These are phyloP conservation scores for Umbilicaria muhlenbergii DNA, from an alignment of 495 filamentous ascomycete species.

Conservation along the genomic window DNA sequence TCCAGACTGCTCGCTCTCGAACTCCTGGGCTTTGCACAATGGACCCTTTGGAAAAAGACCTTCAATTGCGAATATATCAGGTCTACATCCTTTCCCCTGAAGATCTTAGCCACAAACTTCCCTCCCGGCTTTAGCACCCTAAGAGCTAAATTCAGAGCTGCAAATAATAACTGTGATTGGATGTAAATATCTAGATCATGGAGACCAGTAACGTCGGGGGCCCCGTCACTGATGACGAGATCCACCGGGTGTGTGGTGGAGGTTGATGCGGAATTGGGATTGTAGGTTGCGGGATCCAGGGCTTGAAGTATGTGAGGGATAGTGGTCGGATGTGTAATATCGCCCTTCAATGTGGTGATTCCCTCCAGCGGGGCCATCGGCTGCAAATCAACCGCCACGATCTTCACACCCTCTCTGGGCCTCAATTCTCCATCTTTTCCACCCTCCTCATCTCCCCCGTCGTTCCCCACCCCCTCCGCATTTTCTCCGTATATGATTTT, in stretches of 20 bases:
- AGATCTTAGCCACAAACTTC: constrained; percentile 96
- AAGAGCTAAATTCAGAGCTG: constrained; percentile 79
- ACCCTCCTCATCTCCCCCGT: constrained; percentile 5
- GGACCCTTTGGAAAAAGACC: constrained; percentile 73
- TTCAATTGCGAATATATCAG: constrained; percentile 83
- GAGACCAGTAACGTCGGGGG: constrained; percentile 89
- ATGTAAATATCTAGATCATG: constrained; percentile 98
- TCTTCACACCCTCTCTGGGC: constrained; percentile 66
- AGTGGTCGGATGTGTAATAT: constrained; percentile 94
- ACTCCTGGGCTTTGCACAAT: constrained; percentile 83
- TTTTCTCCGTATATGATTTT: constrained; percentile 23
- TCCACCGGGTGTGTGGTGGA: constrained; percentile 58
- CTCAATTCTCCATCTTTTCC: constrained; percentile 21
- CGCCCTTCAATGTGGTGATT: constrained; percentile 78
- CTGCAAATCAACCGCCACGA: constrained; percentile 88
- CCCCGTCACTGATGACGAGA: constrained; percentile 86
- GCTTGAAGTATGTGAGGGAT: constrained; percentile 76
- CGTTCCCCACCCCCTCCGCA: background rate
- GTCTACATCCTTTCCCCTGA: constrained; percentile 83
- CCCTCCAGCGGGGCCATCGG: constrained; percentile 88
- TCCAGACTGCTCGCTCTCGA: constrained; percentile 89
- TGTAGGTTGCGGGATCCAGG: constrained; percentile 59
- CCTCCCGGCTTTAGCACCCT: constrained; percentile 85
- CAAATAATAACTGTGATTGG: constrained; percentile 86
- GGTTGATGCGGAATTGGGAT: constrained; percentile 24